phyloP scores from a whole-genome alignment of 2,329 filamentous ascomycete genomes.

The Aureobasidium mangrovei region DNA sequence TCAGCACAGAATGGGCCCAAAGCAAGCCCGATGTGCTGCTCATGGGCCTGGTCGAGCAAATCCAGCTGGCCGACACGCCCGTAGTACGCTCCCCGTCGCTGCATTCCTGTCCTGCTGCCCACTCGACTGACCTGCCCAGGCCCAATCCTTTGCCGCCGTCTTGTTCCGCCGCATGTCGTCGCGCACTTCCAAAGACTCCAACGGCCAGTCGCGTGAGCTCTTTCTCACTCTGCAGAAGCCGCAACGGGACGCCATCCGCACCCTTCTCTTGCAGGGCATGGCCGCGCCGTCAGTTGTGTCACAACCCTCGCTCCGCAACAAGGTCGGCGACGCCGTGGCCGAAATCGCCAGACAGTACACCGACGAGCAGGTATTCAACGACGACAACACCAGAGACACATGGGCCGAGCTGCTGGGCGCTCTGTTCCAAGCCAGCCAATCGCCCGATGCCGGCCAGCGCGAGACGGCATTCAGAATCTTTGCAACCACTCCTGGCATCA shows the following conservation, averaged over 20 bases:
- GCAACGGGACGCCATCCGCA: constrained; percentile 68
- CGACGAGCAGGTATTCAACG: constrained; percentile 48
- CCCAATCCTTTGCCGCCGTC: constrained; percentile 82
- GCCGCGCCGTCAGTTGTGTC: constrained; percentile 55
- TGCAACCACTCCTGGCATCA: constrained; percentile 86
- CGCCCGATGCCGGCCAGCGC: constrained; percentile 69
- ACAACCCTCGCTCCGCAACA: constrained; percentile 66
- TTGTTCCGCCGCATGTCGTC: constrained; percentile 90
- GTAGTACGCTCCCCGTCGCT: constrained; percentile 42
- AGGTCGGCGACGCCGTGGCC: constrained; percentile 94
- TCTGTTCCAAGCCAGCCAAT: constrained; percentile 86
- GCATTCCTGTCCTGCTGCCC: background rate
- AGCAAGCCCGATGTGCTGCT: constrained; percentile 76
- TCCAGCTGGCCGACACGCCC: constrained; percentile 65
- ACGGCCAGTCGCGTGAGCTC: constrained; percentile 67
- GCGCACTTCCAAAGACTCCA: constrained; percentile 70
- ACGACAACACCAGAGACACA: constrained; percentile 40
- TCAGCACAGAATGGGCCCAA: constrained; percentile 82
- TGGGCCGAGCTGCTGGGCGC: constrained; percentile 85
- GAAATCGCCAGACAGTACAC: constrained; percentile 92
- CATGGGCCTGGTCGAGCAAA: constrained; percentile 90
- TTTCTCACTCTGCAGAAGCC: constrained; percentile 71
- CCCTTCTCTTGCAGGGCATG: constrained; percentile 73
- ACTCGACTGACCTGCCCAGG: constrained; percentile 42
- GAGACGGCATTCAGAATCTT: constrained; percentile 95